A percentile compares a stretch with the other conserved stretches of the same genome.
Conservation (phyloP, 2,329 filamentous ascomycete species). For the Chaetomium strumarium region DNA sequence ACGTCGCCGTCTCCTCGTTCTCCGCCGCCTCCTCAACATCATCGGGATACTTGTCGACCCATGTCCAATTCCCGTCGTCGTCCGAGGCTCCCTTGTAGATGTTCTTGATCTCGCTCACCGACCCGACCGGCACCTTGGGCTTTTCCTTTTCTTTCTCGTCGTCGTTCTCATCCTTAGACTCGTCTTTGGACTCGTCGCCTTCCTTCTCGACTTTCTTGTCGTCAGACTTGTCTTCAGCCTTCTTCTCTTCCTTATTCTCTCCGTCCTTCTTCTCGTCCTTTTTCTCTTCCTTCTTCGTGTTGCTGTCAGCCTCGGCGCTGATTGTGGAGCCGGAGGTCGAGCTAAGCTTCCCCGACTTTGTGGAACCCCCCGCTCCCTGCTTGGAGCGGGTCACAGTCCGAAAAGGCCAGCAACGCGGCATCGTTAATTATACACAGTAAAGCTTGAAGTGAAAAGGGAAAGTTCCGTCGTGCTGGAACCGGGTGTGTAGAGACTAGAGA, state of each 20-base stretch:
- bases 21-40: conserved; percentile 52
- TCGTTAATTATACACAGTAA: conserved; percentile 1
- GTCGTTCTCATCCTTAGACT: conserved; percentile 2
- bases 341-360: conserved; percentile 13
- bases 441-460: neutral
- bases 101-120: conserved; percentile 36
- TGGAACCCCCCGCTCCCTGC: conserved; percentile 12
- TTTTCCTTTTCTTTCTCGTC: conserved; percentile 24
- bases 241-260: conserved; percentile 7
- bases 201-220: conserved; percentile 1
- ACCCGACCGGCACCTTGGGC: conserved; percentile 28
- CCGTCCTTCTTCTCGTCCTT: too few relatives aligned
- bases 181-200: neutral
- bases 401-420: conserved; percentile 22
- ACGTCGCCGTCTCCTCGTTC: conserved; percentile 55
- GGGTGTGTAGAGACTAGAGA: too few relatives aligned
- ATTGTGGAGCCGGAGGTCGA: conserved; percentile 17
- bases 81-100: conserved; percentile 41
- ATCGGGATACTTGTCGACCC: conserved; percentile 50
- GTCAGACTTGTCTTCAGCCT: neutral
- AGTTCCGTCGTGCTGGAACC: neutral
- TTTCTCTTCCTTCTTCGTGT: conserved; percentile 9
- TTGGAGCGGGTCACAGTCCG: conserved; percentile 19
- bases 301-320: conserved; percentile 8
- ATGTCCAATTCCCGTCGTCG: conserved; percentile 44